Percentiles rank a stretch among this genome's conserved stretches.
phyloP scores from a whole-genome alignment of 2,329 filamentous ascomycete genomes.

The Annulohypoxylon truncatum region DNA sequence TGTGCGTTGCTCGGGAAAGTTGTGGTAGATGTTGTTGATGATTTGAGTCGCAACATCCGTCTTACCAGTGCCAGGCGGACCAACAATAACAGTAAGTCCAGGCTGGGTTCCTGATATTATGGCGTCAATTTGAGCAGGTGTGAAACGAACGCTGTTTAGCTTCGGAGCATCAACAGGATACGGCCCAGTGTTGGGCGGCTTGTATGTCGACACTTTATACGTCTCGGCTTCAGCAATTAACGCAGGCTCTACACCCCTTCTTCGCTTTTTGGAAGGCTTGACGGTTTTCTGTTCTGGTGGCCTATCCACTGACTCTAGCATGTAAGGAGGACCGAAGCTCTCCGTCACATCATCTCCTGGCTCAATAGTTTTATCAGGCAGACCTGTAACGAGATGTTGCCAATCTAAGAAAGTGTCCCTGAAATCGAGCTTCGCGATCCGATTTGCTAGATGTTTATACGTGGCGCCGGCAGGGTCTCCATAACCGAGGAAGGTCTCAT shows the following conservation, averaged over 20 bases:
- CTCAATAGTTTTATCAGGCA: constrained; percentile 88
- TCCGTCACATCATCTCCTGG: constrained; percentile 76
- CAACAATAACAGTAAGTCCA: constrained; percentile 91
- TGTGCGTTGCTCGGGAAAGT: constrained; percentile 92
- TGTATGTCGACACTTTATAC: constrained; percentile 89
- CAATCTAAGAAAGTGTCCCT: constrained; percentile 95
- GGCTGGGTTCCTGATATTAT: constrained; percentile 95
- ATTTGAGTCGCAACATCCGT: constrained; percentile 99
- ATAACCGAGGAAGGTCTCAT: constrained; percentile 97
- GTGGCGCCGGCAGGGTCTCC: constrained; percentile 90
- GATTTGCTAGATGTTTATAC: constrained; percentile 84
- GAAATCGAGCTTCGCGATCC: constrained; percentile 84
- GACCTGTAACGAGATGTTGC: constrained; percentile 90
- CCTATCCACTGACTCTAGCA: constrained; percentile 75
- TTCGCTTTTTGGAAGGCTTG: constrained; percentile 85
- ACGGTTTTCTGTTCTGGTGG: constrained; percentile 60
- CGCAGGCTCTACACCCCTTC: constrained; percentile 78
- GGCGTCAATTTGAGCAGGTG: constrained; percentile 88
- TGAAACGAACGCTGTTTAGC: constrained; percentile 87
- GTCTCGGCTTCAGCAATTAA: constrained; percentile 72
- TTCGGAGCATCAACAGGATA: constrained; percentile 88
- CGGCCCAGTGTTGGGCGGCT: constrained; percentile 86
- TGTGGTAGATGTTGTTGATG: constrained; percentile 99
- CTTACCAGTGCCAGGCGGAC: constrained; percentile 96
- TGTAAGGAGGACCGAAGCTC: constrained; percentile 88